Evolutionary conservation across 768 basidiomycete species (phyloP).

Genomic region (Leccinum boreale): DNA sequence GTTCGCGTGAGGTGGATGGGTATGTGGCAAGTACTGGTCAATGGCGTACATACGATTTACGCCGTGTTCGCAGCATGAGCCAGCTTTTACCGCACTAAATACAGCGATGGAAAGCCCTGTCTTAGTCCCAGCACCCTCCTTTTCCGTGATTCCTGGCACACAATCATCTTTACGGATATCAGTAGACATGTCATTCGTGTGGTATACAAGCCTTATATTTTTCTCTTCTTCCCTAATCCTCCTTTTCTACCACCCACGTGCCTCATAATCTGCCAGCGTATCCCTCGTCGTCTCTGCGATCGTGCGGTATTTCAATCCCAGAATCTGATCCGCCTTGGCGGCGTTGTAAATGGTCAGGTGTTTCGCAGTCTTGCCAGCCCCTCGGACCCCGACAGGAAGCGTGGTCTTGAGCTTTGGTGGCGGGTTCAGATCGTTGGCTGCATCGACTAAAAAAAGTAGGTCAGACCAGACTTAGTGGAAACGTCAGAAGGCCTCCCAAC

Average conservation of each 20-base stretch:
- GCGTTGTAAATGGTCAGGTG: constrained; percentile 32
- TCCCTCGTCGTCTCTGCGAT: constrained; percentile 35
- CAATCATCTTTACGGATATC: not conserved
- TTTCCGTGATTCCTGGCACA: not conserved
- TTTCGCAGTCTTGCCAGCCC: constrained; percentile 25
- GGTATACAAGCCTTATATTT: not conserved
- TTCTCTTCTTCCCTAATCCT: not conserved
- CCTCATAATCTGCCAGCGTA: not conserved
- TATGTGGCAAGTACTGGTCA: not conserved
- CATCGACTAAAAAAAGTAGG: constrained; percentile 30
- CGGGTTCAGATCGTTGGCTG: constrained; percentile 34
- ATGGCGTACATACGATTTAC: not conserved
- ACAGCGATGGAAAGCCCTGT: not conserved
- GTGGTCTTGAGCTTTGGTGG: constrained; percentile 27
- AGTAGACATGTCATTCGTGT: not conserved
- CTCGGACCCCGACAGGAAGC: constrained; percentile 35
- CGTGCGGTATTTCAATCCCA: constrained; percentile 41
- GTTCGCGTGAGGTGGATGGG: not conserved
- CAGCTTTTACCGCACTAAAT: not conserved
- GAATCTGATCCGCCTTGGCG: constrained; percentile 37
- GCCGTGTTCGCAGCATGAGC: not conserved
- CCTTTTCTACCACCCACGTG: not conserved
- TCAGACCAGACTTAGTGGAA: too few species aligned
- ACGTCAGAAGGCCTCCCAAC: not conserved
- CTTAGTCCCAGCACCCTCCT: too few species aligned